phyloP scores from a whole-genome alignment of 768 basidiomycete genomes.

The Agrocybe chaxingu region DNA sequence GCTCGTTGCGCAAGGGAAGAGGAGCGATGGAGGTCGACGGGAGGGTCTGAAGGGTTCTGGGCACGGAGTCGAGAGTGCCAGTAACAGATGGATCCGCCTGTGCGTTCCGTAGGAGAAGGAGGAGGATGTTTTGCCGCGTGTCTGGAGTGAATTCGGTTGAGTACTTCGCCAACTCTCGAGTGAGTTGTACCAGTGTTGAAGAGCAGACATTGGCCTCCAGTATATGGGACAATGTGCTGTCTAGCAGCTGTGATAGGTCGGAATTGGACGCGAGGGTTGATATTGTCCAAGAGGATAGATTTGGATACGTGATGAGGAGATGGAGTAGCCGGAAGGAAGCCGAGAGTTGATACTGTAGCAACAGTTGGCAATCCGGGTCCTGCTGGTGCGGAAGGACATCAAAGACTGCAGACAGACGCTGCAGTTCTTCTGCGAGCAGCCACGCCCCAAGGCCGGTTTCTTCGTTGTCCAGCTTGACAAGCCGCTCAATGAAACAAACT shows the following conservation, averaged over 20 bases:
- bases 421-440: conserved; percentile 64
- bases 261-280: conserved; percentile 36
- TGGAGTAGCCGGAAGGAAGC: conserved; percentile 47
- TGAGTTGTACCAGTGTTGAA: conserved; percentile 39
- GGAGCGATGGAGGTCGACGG: conserved; percentile 18
- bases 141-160: conserved; percentile 25
- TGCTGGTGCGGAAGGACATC: background rate
- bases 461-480: conserved; percentile 56
- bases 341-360: conserved; percentile 48
- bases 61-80: conserved; percentile 19
- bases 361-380: conserved; percentile 28
- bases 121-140: conserved; percentile 27
- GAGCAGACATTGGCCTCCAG: conserved; percentile 48
- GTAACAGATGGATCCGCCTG: conserved; percentile 24
- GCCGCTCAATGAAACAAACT: conserved; percentile 47
- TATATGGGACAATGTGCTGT: conserved; percentile 40
- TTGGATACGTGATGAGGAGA: conserved; percentile 38
- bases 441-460: conserved; percentile 62
- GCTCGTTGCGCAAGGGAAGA: conserved; percentile 29
- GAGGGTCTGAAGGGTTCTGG: conserved; percentile 21
- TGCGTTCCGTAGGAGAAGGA: conserved; percentile 28
- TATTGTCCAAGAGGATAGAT: conserved; percentile 40
- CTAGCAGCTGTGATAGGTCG: conserved; percentile 41
- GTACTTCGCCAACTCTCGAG: conserved; percentile 24
- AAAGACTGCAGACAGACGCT: conserved; percentile 40